Conservation (phyloP, 805 yeast genomes). For the Teunomyces tritomae region DNA sequence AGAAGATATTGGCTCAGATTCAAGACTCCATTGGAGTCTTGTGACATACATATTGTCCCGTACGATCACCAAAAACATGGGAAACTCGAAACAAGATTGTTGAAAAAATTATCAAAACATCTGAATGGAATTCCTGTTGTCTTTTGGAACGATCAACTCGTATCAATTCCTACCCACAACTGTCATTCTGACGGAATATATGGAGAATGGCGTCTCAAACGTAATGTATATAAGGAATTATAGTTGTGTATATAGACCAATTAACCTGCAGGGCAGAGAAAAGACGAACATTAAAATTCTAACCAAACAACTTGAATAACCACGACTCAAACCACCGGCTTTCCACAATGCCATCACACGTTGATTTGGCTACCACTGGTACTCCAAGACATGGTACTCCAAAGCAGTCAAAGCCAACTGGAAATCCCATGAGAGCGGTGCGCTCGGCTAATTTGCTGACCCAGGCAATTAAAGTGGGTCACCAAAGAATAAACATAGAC, state of each 20-base stretch:
- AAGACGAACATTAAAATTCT: conserved; percentile 1
- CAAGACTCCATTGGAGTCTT: not conserved
- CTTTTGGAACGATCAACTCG: not conserved
- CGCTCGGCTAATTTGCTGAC: conserved; percentile 23
- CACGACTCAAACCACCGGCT: not conserved
- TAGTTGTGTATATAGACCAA: not conserved
- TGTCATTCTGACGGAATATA: not conserved
- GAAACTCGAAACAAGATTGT: not conserved
- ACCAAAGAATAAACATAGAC: conserved; percentile 79
- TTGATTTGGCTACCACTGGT: conserved; percentile 8
- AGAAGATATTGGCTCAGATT: conserved; percentile 37
- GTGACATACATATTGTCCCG: not conserved
- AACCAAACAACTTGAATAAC: not conserved
- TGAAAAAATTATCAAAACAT: not conserved
- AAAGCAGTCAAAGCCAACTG: conserved; percentile 1
- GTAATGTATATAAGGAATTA: conserved; percentile 1
- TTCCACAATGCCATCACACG: conserved; percentile 5
- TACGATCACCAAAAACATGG: conserved; percentile 2
- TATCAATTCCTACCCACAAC: conserved; percentile 3
- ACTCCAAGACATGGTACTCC: conserved; percentile 9
- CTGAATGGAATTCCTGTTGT: conserved; percentile 4
- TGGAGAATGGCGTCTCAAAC: conserved; percentile 3
- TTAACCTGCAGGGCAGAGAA: conserved; percentile 1
- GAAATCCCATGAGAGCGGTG: conserved; percentile 14
- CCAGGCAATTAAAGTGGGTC: conserved; percentile 69